Base-by-base conservation (phyloP, 2,329 filamentous ascomycete species). In the Diplodia mutila region DNA sequence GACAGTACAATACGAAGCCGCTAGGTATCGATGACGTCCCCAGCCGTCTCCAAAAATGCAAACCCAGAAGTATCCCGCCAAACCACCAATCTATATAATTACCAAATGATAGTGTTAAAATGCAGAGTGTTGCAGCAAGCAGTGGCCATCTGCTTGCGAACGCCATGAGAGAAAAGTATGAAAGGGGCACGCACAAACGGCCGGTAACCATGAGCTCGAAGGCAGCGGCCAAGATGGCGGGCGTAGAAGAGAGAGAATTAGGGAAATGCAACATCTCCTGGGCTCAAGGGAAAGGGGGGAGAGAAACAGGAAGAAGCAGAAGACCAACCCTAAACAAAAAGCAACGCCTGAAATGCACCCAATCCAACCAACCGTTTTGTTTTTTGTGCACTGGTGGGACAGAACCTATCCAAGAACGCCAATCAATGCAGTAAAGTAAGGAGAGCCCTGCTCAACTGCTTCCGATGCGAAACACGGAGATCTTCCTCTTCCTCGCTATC, bases 111-210 rank as follows among this genome's bases (percentile, higher is more conserved):
- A 32, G 42, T n/a, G 18, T 23, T 23, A 46, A 39, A 32, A 18
- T 37, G 11, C 39, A 51, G 29, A 25, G 46, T 37, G 23, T 49
- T 51, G 16, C 59, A 12, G 34, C 59, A 63, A 63, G 59, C 29
- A 63, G 59, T 63, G 59, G 59, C 59, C 59, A 63, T 63, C 59
- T 63, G 34, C 59, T 63, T 18, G 59, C 46, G 46, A 63, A 63
- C 42, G 29, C 25, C n/a, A 14, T 16, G 46, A 51, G 27, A 25
- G 46, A 52, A 51, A 23, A 6, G 25, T 51, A 63, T 52, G 27
- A 51, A 63, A 46, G 3, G 9, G 6, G 18, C n/a, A 25, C 59
- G 46, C 59, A 51, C 59, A 63, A 25, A 51, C 37, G 59, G 46
- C 46, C 46, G 23, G 29, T 16, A n/a, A 37, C 59, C 59, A 25